Evolutionary conservation across 805 yeast species (phyloP).

Genomic region (Saturnispora silvae): DNA sequence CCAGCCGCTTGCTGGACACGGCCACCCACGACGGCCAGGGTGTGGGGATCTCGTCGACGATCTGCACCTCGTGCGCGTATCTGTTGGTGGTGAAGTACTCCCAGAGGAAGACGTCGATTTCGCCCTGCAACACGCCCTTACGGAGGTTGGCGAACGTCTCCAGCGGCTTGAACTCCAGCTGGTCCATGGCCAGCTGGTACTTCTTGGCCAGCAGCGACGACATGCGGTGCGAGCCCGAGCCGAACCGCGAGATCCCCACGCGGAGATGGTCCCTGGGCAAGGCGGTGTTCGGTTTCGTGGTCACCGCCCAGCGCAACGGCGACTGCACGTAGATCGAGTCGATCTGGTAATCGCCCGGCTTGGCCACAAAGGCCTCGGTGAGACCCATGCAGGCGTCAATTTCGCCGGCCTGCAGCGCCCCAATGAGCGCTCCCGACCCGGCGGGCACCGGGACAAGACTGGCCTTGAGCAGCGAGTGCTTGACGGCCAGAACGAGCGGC

Average conservation of each 20-base stretch:
- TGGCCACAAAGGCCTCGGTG: constrained; percentile 84
- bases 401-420: constrained; percentile 49
- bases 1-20: constrained; percentile 27
- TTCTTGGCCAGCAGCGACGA: constrained; percentile 70
- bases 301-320: constrained; percentile 84
- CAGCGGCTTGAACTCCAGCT: constrained; percentile 40
- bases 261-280: constrained; percentile 23
- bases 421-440: constrained; percentile 83
- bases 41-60: constrained; percentile 84
- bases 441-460: constrained; percentile 65
- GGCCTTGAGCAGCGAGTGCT: constrained; percentile 36
- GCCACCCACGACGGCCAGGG: constrained; percentile 98
- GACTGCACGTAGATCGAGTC: constrained; percentile 78
- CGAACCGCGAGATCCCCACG: constrained; percentile 57
- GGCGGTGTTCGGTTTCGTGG: constrained; percentile 64
- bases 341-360: constrained; percentile 48
- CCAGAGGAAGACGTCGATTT: constrained; percentile 90
- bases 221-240: constrained; percentile 90
- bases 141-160: constrained; percentile 67
- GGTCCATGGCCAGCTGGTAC: constrained; percentile 34
- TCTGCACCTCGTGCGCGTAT: constrained; percentile 71
- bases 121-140: constrained; percentile 57
- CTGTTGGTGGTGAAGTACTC: constrained; percentile 83
- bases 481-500: not conserved
- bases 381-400: constrained; percentile 80